Evolutionary conservation across 129 eudicot genomes (phyloP).

Genomic region (Escallonia rubra): DNA sequence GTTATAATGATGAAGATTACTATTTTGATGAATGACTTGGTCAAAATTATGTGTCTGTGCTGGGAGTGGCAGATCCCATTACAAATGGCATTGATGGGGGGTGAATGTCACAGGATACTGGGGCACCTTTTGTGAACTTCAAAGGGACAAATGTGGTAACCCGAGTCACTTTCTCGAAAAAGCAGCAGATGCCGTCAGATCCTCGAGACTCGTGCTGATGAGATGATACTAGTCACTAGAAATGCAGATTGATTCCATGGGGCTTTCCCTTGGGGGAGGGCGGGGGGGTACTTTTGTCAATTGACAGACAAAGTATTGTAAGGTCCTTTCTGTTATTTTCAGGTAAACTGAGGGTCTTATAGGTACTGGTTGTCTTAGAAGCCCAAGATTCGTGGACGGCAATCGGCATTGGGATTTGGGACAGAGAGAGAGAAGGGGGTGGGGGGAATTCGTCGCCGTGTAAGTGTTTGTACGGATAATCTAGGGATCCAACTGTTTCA

Average conservation of each 20-base stretch:
- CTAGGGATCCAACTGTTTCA: no score
- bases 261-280: no score
- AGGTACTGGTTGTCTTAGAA: neutral
- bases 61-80: neutral
- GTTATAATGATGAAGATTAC: neutral
- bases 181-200: no score
- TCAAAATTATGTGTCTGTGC: neutral
- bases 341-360: no score
- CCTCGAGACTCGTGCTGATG: neutral
- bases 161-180: neutral
- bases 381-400: conserved; percentile 13
- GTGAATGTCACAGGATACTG: no score
- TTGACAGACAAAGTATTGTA: no score
- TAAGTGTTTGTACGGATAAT: neutral
- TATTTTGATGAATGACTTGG: neutral
- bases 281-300: no score
- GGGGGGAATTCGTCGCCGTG: neutral
- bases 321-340: no score
- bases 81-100: no score
- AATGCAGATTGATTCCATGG: no score
- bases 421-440: neutral
- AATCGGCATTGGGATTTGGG: conserved; percentile 12
- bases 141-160: neutral
- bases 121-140: neutral
- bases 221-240: neutral